phyloP scores from a whole-genome alignment of 2,329 filamentous ascomycete species.

The Pyricularia sp. region DNA sequence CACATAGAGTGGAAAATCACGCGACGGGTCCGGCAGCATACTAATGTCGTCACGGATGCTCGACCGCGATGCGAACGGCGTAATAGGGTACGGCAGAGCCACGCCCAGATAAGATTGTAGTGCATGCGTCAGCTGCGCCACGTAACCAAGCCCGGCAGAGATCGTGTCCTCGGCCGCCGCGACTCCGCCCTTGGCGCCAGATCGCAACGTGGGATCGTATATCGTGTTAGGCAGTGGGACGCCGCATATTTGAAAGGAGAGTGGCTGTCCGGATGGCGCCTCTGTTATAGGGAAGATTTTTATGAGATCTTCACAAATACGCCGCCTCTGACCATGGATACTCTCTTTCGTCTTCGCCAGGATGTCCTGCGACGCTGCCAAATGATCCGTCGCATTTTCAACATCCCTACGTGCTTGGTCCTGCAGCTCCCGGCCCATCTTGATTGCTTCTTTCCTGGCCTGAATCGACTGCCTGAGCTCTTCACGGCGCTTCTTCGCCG shows the following conservation, averaged over 20 bases:
- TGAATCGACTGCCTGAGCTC: conserved; percentile 55
- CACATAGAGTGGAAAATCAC: conserved; percentile 70
- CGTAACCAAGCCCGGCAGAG: conserved; percentile 70
- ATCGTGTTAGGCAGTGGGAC: conserved; percentile 68
- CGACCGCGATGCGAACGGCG: conserved; percentile 58
- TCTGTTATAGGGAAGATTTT: conserved; percentile 72
- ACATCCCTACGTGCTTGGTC: conserved; percentile 47
- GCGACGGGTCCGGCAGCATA: conserved; percentile 48
- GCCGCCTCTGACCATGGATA: conserved; percentile 73
- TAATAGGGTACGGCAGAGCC: conserved; percentile 69
- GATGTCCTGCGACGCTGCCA: conserved; percentile 41
- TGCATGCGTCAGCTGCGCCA: conserved; percentile 59
- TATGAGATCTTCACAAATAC: conserved; percentile 73
- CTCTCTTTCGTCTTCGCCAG: conserved; percentile 46
- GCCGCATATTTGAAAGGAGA: conserved; percentile 74
- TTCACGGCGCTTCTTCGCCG: conserved; percentile 47
- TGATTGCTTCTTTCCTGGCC: conserved; percentile 54
- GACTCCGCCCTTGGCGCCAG: conserved; percentile 3
- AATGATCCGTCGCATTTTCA: conserved; percentile 42
- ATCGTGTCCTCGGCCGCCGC: conserved; percentile 50
- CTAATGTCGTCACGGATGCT: conserved; percentile 71
- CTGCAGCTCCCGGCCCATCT: conserved; percentile 46
- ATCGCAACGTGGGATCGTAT: conserved; percentile 41
- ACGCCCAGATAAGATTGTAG: conserved; percentile 73
- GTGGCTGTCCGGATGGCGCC: conserved; percentile 36